These are phyloP conservation scores for Blastobotrys petasosporus DNA, from an alignment of 1,139 yeast species.

Conservation along the genomic window DNA sequence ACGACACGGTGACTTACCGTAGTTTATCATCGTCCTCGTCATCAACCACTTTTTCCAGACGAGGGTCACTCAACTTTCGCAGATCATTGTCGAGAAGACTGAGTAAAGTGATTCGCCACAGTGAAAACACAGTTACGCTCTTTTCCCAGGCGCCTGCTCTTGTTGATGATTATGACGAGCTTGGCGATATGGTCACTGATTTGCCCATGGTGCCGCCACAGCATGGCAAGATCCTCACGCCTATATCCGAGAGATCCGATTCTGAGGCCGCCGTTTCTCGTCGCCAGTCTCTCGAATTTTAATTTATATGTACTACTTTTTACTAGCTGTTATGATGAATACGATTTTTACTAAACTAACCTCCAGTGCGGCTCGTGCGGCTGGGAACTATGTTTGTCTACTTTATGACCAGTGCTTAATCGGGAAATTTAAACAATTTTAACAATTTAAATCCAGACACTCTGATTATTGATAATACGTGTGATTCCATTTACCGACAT, in stretches of 20 bases:
- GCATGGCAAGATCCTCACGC: conserved; percentile 18
- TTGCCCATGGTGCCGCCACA: conserved; percentile 14
- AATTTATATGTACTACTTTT: too few relatives aligned
- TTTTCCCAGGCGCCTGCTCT: conserved; percentile 12
- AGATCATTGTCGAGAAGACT: conserved; percentile 10
- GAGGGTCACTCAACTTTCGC: conserved; percentile 5
- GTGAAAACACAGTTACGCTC: conserved; percentile 23
- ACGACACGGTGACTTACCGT: conserved; percentile 15
- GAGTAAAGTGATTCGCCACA: conserved; percentile 18
- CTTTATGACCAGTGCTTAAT: too few relatives aligned
- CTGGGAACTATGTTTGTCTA: too few relatives aligned
- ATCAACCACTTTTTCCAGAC: conserved; percentile 1
- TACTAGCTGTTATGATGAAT: too few relatives aligned
- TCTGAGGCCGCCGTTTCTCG: conserved; percentile 7
- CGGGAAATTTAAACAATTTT: too few relatives aligned
- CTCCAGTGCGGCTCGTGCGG: too few relatives aligned
- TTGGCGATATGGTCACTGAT: conserved; percentile 11
- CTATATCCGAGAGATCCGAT: conserved; percentile 22
- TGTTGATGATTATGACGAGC: conserved; percentile 2
- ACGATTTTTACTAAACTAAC: too few relatives aligned
- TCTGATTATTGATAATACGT: too few relatives aligned
- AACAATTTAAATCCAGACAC: too few relatives aligned
- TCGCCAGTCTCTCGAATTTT: too few relatives aligned
- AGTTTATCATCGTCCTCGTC: conserved; percentile 10
- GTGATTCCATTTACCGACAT: too few relatives aligned